These are phyloP conservation scores for Saksenaea oblongispora DNA, from an alignment of 371 early-diverging fungal genomes.

Conservation along the genomic window DNA sequence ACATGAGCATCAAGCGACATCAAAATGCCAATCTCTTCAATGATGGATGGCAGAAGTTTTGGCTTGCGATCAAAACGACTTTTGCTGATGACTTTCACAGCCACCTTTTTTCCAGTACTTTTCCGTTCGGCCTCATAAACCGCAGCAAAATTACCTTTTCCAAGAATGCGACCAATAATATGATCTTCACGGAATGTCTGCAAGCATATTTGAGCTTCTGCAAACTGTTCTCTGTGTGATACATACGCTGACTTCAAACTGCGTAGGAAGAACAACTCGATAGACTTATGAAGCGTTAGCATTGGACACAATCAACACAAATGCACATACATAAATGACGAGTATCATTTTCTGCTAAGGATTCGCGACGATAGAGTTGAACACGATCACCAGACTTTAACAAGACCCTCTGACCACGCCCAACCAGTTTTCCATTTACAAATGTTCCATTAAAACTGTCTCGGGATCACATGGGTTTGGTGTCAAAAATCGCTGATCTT, in stretches of 20 bases:
- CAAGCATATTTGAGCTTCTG: neutral
- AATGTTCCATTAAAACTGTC: conserved; percentile 77
- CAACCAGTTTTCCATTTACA: conserved; percentile 63
- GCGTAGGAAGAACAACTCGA: conserved; percentile 23
- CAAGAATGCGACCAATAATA: conserved; percentile 41
- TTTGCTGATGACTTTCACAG: conserved; percentile 71
- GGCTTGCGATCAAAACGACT: conserved; percentile 35
- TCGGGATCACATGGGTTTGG: conserved; percentile 26
- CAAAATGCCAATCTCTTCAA: conserved; percentile 72
- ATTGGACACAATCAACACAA: neutral
- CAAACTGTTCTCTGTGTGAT: neutral
- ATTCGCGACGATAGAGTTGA: conserved; percentile 49
- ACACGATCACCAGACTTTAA: conserved; percentile 68
- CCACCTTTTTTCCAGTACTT: conserved; percentile 49
- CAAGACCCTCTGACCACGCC: conserved; percentile 41
- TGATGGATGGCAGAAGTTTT: conserved; percentile 62
- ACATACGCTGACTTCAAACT: conserved; percentile 27
- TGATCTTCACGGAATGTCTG: conserved; percentile 64
- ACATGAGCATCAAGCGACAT: conserved; percentile 71
- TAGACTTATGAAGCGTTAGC: conserved; percentile 17
- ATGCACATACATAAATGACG: conserved; percentile 30
- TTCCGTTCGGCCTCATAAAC: conserved; percentile 52
- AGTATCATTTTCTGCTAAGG: conserved; percentile 16
- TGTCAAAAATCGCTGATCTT: neutral
- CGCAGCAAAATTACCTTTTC: conserved; percentile 70